Evolutionary conservation across 2,329 filamentous ascomycete species (phyloP).

Genomic region (Talaromyces atroroseus): DNA sequence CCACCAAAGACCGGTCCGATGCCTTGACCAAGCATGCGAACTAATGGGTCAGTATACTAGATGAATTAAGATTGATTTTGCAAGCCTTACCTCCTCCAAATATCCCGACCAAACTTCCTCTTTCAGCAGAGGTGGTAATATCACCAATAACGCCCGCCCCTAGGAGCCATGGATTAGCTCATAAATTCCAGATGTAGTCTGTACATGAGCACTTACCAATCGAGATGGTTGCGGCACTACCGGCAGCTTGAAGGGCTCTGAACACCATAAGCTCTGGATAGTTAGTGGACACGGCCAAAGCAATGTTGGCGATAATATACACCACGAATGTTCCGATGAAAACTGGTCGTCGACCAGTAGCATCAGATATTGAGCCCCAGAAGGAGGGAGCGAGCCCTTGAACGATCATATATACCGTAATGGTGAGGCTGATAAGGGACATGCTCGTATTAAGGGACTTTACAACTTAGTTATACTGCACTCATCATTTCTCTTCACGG

Average conservation of each 20-base stretch:
- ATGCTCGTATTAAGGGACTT: constrained; percentile 19
- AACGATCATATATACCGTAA: constrained; percentile 26
- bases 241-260: constrained; percentile 27
- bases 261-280: constrained; percentile 26
- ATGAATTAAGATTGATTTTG: too few species aligned
- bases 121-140: constrained; percentile 25
- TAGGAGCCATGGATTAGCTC: too few species aligned
- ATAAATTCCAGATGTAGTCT: too few species aligned
- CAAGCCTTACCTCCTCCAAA: too few species aligned
- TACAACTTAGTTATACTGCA: too few species aligned
- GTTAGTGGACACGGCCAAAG: constrained; percentile 26
- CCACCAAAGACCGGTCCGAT: constrained; percentile 29
- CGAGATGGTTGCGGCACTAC: constrained; percentile 23
- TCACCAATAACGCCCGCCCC: constrained; percentile 30
- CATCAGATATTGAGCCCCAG: constrained; percentile 28
- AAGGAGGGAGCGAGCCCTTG: constrained; percentile 28
- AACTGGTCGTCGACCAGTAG: constrained; percentile 25
- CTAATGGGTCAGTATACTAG: too few species aligned
- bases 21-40: constrained; percentile 22
- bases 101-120: too few species aligned
- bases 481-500: too few species aligned
- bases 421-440: constrained; percentile 24
- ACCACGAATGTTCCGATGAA: constrained; percentile 25
- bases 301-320: constrained; percentile 29
- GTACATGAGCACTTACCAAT: too few species aligned